These are phyloP conservation scores for Phylloporus scabripes DNA, from an alignment of 768 basidiomycete species.

Conservation along the genomic window DNA sequence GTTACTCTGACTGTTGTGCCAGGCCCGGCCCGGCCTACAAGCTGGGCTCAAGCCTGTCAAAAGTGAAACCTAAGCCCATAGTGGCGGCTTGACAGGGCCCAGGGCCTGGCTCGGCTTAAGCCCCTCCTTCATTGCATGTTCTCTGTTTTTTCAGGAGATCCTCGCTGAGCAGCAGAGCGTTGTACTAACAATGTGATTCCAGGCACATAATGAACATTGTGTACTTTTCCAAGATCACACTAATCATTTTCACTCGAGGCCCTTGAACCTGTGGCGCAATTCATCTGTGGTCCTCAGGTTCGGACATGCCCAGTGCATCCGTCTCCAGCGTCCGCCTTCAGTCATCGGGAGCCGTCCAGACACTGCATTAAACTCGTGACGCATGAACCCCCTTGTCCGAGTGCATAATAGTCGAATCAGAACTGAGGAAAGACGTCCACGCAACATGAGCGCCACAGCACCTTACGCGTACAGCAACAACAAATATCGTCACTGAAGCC, in stretches of 20 bases:
- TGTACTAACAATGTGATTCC: too few relatives aligned
- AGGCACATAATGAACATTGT: too few relatives aligned
- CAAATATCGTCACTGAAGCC: not conserved
- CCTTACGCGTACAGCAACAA: not conserved
- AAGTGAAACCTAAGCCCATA: too few relatives aligned
- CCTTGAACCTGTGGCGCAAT: not conserved
- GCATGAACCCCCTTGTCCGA: not conserved
- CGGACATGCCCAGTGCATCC: conserved; percentile 1
- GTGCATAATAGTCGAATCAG: not conserved
- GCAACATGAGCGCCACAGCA: not conserved
- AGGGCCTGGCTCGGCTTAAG: too few relatives aligned
- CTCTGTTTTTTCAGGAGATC: too few relatives aligned
- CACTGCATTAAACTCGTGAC: not conserved
- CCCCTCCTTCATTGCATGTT: too few relatives aligned
- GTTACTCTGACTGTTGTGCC: too few relatives aligned
- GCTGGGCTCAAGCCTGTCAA: too few relatives aligned
- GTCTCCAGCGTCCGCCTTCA: conserved; percentile 1
- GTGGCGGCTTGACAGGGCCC: too few relatives aligned
- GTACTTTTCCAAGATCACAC: not conserved
- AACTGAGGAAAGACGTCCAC: not conserved
- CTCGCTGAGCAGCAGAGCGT: too few relatives aligned
- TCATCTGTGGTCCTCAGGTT: not conserved
- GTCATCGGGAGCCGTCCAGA: not conserved
- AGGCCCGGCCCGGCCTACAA: too few relatives aligned
- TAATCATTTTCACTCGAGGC: not conserved